A percentile compares a stretch with the other conserved stretches of the same genome.
Evolutionary conservation across 2,329 filamentous ascomycete genomes (phyloP).

Genomic region (Myriosclerotinia curreyana): DNA sequence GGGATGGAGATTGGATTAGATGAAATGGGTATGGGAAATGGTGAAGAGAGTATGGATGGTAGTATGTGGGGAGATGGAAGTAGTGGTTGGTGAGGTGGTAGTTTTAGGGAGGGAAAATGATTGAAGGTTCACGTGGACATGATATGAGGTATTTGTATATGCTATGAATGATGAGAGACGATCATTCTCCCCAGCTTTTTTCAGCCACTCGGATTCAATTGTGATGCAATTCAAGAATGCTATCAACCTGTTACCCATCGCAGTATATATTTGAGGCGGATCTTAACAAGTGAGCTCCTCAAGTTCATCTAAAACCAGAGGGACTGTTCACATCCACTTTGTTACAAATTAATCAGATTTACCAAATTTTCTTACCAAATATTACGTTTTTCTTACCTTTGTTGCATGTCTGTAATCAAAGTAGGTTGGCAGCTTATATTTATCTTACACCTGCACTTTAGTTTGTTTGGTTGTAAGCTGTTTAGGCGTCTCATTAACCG

Average conservation of each 20-base stretch:
- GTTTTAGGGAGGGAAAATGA: neutral
- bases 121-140: neutral
- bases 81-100: neutral
- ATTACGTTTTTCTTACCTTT: neutral
- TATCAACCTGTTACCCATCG: neutral
- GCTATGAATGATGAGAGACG: neutral
- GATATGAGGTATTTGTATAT: neutral
- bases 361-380: neutral
- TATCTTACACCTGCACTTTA: neutral
- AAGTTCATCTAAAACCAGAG: neutral
- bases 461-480: neutral
- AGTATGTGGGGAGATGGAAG: constrained; percentile 19
- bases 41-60: constrained; percentile 22
- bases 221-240: neutral
- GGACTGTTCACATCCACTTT: neutral
- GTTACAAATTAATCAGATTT: neutral
- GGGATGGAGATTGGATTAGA: constrained; percentile 54
- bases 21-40: constrained; percentile 32
- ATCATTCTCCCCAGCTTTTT: neutral
- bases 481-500: constrained; percentile 4
- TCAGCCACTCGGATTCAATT: neutral
- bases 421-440: constrained; percentile 7
- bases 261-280: constrained; percentile 5
- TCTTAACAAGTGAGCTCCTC: neutral
- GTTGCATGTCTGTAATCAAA: constrained; percentile 12